Evolutionary conservation across 108 stramenopile genomes (phyloP).

Genomic region (Stephanodiscus triporus): DNA sequence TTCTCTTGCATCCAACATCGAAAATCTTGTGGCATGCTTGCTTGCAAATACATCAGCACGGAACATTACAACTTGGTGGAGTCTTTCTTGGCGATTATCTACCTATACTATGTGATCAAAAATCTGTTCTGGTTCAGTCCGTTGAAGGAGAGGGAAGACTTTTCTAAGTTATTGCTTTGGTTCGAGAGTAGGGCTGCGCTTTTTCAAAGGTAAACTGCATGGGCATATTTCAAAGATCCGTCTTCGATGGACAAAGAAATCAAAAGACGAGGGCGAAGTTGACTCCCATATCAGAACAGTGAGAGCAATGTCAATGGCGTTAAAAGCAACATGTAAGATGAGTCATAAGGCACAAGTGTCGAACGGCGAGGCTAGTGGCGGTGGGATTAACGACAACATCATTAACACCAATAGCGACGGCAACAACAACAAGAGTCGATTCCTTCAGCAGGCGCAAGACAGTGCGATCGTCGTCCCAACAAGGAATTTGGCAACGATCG

Average conservation of each 20-base stretch:
- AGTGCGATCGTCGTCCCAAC: too few species aligned
- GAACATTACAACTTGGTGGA: conserved; percentile 11
- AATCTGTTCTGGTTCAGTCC: conserved; percentile 42
- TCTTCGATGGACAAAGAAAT: background rate
- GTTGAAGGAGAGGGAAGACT: conserved; percentile 33
- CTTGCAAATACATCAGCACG: conserved; percentile 12
- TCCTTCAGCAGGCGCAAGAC: too few species aligned
- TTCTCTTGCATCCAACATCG: conserved; percentile 44
- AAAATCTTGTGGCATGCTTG: conserved; percentile 33
- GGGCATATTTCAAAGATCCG: background rate
- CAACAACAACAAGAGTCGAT: too few species aligned
- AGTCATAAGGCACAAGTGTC: too few species aligned
- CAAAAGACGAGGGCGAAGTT: background rate
- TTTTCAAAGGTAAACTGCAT: background rate
- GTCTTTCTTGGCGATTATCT: conserved; percentile 18
- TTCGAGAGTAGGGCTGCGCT: background rate
- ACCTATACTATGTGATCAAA: conserved; percentile 20
- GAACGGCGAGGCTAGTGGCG: too few species aligned
- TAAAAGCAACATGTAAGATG: too few species aligned
- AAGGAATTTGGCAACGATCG: too few species aligned
- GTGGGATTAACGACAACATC: too few species aligned
- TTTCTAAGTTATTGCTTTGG: conserved; percentile 1
- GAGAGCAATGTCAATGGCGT: too few species aligned
- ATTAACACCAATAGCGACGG: too few species aligned
- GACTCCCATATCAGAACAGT: too few species aligned